Conservation (phyloP, 2,329 filamentous ascomycete species). For the Scortechinia acanthostroma region DNA sequence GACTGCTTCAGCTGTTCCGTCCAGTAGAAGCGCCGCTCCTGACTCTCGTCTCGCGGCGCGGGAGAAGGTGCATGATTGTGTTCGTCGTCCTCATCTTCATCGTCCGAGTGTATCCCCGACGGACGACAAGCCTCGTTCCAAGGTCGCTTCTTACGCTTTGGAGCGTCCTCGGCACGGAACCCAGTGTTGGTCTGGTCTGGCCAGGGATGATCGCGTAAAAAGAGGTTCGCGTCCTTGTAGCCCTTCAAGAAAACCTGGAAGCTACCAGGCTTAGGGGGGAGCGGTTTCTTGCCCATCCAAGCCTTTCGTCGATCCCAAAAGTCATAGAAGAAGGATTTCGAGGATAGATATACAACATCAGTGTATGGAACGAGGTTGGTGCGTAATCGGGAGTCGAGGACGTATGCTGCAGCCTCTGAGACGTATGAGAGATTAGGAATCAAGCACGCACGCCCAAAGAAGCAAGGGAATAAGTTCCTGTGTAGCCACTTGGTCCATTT, state of each 20-base stretch:
- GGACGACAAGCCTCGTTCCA: conserved; percentile 68
- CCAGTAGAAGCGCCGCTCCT: conserved; percentile 67
- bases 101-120: conserved; percentile 33
- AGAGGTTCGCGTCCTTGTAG: conserved; percentile 93
- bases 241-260: conserved; percentile 97
- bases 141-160: conserved; percentile 60
- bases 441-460: conserved; percentile 85
- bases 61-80: conserved; percentile 28
- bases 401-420: conserved; percentile 93
- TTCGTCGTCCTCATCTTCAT: conserved; percentile 55
- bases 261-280: conserved; percentile 86
- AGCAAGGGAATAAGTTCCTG: conserved; percentile 92
- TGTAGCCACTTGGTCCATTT: conserved; percentile 99
- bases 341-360: conserved; percentile 86
- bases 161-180: conserved; percentile 43
- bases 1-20: conserved; percentile 81
- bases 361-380: conserved; percentile 95
- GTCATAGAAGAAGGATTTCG: conserved; percentile 95
- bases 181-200: conserved; percentile 72
- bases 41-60: conserved; percentile 22
- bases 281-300: conserved; percentile 76
- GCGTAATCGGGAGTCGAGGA: conserved; percentile 80
- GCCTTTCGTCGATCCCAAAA: conserved; percentile 91
- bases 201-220: conserved; percentile 92
- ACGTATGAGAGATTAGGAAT: conserved; percentile 98